These are phyloP conservation scores for Fusarium sp. DNA, from an alignment of 2,329 filamentous ascomycete species.

Conservation along the genomic window DNA sequence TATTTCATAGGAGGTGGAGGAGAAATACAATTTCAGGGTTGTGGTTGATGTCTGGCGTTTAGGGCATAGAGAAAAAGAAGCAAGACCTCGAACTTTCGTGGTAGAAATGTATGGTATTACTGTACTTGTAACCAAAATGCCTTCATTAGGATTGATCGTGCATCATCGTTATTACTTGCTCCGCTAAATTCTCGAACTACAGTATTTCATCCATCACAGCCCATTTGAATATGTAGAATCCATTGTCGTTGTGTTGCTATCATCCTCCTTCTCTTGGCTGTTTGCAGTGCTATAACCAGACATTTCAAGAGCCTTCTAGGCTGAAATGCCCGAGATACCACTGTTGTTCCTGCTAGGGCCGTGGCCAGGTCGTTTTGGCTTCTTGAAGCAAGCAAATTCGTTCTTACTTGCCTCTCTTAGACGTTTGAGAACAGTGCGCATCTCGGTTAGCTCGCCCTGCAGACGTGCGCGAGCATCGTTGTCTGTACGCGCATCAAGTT, in stretches of 20 bases:
- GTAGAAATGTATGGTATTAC: background rate
- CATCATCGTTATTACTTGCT: conserved; percentile 12
- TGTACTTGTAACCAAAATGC: conserved; percentile 2
- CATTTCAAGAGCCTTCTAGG: conserved; percentile 37
- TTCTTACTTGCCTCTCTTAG: conserved; percentile 83
- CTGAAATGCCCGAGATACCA: conserved; percentile 44
- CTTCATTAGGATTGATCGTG: conserved; percentile 12
- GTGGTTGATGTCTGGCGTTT: conserved; percentile 38
- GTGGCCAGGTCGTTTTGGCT: conserved; percentile 62
- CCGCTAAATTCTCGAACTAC: conserved; percentile 9
- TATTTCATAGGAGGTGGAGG: conserved; percentile 3
- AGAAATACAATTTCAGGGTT: conserved; percentile 10
- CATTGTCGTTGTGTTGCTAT: conserved; percentile 11
- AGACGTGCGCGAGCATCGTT: conserved; percentile 83
- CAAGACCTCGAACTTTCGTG: conserved; percentile 35
- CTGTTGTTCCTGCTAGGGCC: conserved; percentile 51
- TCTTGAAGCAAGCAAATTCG: conserved; percentile 89
- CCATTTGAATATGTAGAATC: background rate
- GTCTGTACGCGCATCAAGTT: conserved; percentile 89
- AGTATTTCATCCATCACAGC: background rate
- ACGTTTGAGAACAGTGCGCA: conserved; percentile 88
- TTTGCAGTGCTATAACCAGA: background rate
- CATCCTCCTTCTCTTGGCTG: conserved; percentile 16
- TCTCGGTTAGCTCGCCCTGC: conserved; percentile 88
- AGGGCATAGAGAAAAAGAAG: conserved; percentile 39